These are phyloP conservation scores for Chaetomium cochliodes DNA, from an alignment of 495 filamentous ascomycete species.

Conservation along the genomic window DNA sequence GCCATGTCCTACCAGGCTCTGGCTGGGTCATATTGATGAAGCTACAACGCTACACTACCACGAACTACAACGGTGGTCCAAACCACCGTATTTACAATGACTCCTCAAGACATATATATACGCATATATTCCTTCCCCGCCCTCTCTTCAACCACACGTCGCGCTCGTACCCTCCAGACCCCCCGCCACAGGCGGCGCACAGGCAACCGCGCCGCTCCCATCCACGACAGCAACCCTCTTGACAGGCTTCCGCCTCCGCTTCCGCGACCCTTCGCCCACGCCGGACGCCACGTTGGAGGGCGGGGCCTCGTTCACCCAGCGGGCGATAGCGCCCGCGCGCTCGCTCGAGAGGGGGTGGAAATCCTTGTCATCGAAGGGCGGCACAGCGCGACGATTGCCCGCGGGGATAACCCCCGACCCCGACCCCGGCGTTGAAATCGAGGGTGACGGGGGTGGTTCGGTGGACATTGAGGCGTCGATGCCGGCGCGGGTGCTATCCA, in stretches of 20 bases:
- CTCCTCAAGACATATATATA: too few relatives aligned
- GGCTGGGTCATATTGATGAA: too few relatives aligned
- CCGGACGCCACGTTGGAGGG: not conserved
- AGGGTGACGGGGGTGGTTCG: not conserved
- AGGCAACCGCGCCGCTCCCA: not conserved
- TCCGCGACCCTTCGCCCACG: slow-evolving; percentile 16
- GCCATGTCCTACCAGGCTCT: too few relatives aligned
- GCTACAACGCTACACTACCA: too few relatives aligned
- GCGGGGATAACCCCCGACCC: not conserved
- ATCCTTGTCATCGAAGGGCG: slow-evolving; percentile 36
- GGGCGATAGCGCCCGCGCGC: slow-evolving; percentile 61
- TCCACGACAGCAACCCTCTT: not conserved
- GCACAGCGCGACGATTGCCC: not conserved
- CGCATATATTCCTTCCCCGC: too few relatives aligned
- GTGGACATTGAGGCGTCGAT: not conserved
- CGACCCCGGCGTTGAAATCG: too few relatives aligned
- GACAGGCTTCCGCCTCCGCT: slow-evolving; percentile 35
- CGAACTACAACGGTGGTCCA: too few relatives aligned
- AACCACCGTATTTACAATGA: too few relatives aligned
- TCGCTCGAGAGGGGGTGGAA: slow-evolving; percentile 64
- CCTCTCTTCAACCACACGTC: too few relatives aligned
- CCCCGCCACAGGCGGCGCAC: not conserved
- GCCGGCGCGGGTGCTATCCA: too few relatives aligned
- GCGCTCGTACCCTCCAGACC: not conserved
- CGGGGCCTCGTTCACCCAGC: slow-evolving; percentile 56